Evolutionary conservation across 2,329 filamentous ascomycete species (phyloP), one percentile per base, ranked within the genome.

Genomic region (Pseudogymnoascus sp.): DNA sequence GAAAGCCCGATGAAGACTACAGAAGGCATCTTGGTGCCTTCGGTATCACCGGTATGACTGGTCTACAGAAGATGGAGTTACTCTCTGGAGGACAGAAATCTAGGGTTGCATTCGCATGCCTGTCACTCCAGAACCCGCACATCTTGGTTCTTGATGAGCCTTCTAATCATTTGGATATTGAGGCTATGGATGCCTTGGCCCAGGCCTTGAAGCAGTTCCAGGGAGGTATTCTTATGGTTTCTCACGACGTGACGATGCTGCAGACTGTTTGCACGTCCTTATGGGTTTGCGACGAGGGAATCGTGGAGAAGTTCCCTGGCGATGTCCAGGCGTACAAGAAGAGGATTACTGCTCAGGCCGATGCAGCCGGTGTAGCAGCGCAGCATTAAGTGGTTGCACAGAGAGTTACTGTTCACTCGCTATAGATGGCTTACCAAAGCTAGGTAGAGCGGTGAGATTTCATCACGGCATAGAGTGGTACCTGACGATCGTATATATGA

Each of bases 321-420:
- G 92, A 95, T 70, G 92, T 99, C 60, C 90, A 96, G 77, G 87
- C 90, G 65, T 99, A 99, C 80, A 99, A 99, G 87, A 96, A 92
- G 85, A 87, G 90, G 76, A 97, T 99, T 71, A 85, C 86, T 15
- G 88, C 90, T 12, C 92, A 97, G 78, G 93, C 93, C 21, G 88
- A 96, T 74, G 88, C 88, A 61, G 87, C 89, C 55, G 94, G 94
- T 68, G 92, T 97, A 42, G 94, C 92, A 62, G 85, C 86, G 73
- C 80, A 81, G 59, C 84, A 87, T 71, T 86, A 74, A 17, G n/a
- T 9, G 17, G 35, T 59, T 59, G 9, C 48, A 55, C 29, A 15
- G 29, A 21, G 29, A 55, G 31, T 55, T 55, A 35, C 48, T n/a
- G 48, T 55, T 21, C 17, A 33, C 29, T 29, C 29, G 9, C 8